Evolutionary conservation across 129 eudicot genomes (phyloP).

Genomic region (Flaveria bidentis): DNA sequence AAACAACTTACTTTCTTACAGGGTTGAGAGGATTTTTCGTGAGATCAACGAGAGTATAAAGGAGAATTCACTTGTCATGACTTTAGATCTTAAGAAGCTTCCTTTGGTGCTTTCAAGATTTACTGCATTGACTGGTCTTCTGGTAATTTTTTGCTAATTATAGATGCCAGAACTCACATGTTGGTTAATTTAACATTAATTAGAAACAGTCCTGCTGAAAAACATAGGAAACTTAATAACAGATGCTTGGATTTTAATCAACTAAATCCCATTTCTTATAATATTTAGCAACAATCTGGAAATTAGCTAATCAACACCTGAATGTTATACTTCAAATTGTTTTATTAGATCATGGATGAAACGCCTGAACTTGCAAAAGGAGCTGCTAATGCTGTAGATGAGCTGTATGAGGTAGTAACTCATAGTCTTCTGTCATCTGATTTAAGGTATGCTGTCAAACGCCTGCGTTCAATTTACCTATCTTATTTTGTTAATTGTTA

Average conservation of each 20-base stretch:
- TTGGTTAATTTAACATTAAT: background rate
- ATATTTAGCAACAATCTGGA: constrained; percentile 7
- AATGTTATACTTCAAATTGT: background rate
- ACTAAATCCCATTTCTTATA: constrained; percentile 7
- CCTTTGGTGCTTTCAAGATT: constrained; percentile 76
- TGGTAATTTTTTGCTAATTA: constrained; percentile 53
- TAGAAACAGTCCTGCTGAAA: constrained; percentile 3
- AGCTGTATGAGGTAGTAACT: constrained; percentile 86
- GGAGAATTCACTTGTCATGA: constrained; percentile 70
- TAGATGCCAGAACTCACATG: background rate
- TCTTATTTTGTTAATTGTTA: constrained; percentile 7
- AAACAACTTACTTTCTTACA: constrained; percentile 33
- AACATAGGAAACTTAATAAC: constrained; percentile 21
- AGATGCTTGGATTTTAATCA: constrained; percentile 15
- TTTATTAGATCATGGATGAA: constrained; percentile 63
- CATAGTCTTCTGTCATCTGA: constrained; percentile 76
- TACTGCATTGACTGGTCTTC: constrained; percentile 91
- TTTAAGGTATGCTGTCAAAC: constrained; percentile 55
- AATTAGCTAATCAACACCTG: constrained; percentile 11
- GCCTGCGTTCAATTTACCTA: background rate
- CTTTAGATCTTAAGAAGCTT: constrained; percentile 70
- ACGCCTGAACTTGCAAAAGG: constrained; percentile 85
- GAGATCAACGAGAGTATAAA: constrained; percentile 78
- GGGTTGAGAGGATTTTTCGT: constrained; percentile 91
- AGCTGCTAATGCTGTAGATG: constrained; percentile 88